Evolutionary conservation across 164 flowering plant species (phyloP), one percentile per base, ranked within the genome.

Genomic region (Aristolochia fimbriata): DNA sequence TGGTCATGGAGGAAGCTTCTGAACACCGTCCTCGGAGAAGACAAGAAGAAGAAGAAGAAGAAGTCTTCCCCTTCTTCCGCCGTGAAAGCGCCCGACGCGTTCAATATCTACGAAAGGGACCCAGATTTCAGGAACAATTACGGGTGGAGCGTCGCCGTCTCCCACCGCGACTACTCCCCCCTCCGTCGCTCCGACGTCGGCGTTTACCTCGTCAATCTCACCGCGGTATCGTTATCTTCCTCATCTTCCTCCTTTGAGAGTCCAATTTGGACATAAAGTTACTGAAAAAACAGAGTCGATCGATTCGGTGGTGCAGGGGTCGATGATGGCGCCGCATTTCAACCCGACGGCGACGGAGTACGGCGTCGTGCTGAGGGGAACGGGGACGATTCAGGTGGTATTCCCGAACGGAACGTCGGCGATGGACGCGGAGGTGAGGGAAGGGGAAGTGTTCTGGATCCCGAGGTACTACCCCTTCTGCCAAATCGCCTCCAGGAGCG

Each of bases 301-400:
- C n/a, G n/a, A n/a, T n/a, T n/a, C n/a, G 30, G 4, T 31, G 0
- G 10, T 56, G 15, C 41, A 86, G 95, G 89, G 84, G 8, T 74
- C 93, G 2, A 87, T 91, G 96, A 81, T 88, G 92, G 95, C 80
- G 51, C 98, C 95, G 12, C 98, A 91, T 61, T 87, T 95, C 95
- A 91, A 91, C 65, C 92, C 95, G 19, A 67, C 23, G 73, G 95
- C 85, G 0, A 79, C 78, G 0, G 95, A 88, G 78, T 71, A 83
- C 59, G 73, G 80, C 4, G 41, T 88, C 15, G 98, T 79, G 20
- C 50, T 80, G 9, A 62, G 83, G 15, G 98, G 98, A 48, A 57
- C 57, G 61, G 98, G 98, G 9, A 85, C 83, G 82, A 70, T 87
- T 54, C 72, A 74, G 12, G 76, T 80, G 57, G 85, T 83, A 4